Base-by-base conservation (phyloP, 148 eudicot species). In the Arctostaphylos glauca region DNA sequence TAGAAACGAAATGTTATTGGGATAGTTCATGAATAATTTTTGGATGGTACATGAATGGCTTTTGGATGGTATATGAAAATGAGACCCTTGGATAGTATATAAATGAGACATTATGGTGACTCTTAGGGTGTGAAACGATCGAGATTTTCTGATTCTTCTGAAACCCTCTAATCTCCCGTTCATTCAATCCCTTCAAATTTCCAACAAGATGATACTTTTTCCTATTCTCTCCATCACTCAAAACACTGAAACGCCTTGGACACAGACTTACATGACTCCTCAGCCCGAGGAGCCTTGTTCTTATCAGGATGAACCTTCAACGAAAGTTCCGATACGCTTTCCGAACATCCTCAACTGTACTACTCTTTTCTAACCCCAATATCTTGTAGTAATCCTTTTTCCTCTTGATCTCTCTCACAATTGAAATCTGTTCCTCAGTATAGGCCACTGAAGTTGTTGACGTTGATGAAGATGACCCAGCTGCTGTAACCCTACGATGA, bases 301-400 rank as follows among this genome's bases (percentile, higher is more conserved):
- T 91, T 91, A 81, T 91, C 93, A 0, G 93, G 93, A 80, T 91
- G 93, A 81, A 91, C 93, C 83, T 89, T 91, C 80, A 91, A 78
- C 0, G 93, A 91, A 54, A 91, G 81, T 75, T 91, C 67, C 91
- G 76, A 83, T 91, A 91, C 0, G 91, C 89, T 84, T 91, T 91
- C 10, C 88, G 80, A 23, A 91, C 68, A 83, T 91, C 93, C 76
- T 91, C 93, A 52, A 86, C 89, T n/a, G 83, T 78, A 43, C 88
- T 84, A 80, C 41, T 83, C 76, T 84, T 91, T 70, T 87, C 91
- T 13, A 91, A 3, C 59, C 93, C 93, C 54, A 91, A 76, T 53
- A 91, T 89, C 84, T 91, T 91, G 49, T 91, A 91, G 78, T 86
- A 91, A 71, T 91, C 93, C 70, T 89, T 91, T 62, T 88, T 91